phyloP scores from a whole-genome alignment of 2,329 filamentous ascomycete species.

The Coleophoma cylindrospora region DNA sequence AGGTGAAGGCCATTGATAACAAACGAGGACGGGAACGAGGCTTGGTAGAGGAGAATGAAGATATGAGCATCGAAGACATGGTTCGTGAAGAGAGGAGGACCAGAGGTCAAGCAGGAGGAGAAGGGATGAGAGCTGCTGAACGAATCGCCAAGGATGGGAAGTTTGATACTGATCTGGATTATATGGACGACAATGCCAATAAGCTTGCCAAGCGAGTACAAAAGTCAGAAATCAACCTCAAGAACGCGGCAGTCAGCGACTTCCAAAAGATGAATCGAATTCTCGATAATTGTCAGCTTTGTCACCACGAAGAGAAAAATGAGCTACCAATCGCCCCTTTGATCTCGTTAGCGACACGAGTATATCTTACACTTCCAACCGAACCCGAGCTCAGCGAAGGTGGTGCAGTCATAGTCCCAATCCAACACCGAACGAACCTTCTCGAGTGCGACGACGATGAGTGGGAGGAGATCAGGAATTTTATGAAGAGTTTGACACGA shows the following conservation, averaged over 20 bases:
- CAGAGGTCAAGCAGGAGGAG: slow-evolving; percentile 69
- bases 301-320: slow-evolving; percentile 81
- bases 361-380: slow-evolving; percentile 83
- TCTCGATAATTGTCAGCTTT: slow-evolving; percentile 83
- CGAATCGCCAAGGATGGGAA: slow-evolving; percentile 90
- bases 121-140: slow-evolving; percentile 79
- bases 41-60: slow-evolving; percentile 82
- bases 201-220: slow-evolving; percentile 85
- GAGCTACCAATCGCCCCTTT: slow-evolving; percentile 77
- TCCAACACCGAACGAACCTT: slow-evolving; percentile 81
- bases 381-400: slow-evolving; percentile 82
- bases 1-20: slow-evolving; percentile 73
- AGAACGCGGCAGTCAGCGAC: slow-evolving; percentile 80
- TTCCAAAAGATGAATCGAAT: slow-evolving; percentile 86
- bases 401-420: slow-evolving; percentile 82
- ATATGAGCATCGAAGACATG: slow-evolving; percentile 98
- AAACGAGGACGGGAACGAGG: slow-evolving; percentile 82
- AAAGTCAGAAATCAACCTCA: slow-evolving; percentile 82
- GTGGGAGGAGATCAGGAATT: slow-evolving; percentile 98
- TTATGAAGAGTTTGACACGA: slow-evolving; percentile 93
- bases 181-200: slow-evolving; percentile 93
- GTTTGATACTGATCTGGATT: slow-evolving; percentile 89
- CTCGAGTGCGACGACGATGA: slow-evolving; percentile 99
- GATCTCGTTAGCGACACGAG: slow-evolving; percentile 78
- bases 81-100: slow-evolving; percentile 88